Base-by-base conservation (phyloP, 2,329 filamentous ascomycete species). In the Botryotinia narcissicola region DNA sequence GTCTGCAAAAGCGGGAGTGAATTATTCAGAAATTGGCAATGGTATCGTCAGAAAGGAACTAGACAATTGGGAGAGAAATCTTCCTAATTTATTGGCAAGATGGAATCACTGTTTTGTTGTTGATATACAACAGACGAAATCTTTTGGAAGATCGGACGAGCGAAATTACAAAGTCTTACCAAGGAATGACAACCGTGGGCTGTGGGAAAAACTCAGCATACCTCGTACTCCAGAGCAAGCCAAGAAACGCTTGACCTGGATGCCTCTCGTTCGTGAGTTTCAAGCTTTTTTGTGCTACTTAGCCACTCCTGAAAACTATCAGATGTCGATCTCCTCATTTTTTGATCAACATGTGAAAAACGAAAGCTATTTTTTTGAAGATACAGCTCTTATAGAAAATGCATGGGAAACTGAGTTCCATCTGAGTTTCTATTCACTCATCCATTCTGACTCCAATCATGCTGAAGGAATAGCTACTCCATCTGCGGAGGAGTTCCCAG, bases 51-150 rank as follows among this genome's bases (percentile, higher is more conserved):
- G 22, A n/a, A 51, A 25, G 9, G 4, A 25, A 25, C 22, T 51
- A 14, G 9, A 14, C 22, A 25, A 6, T 25, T 51, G 1, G 9
- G 1, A n/a, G 4, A 10, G 4, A n/a, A 6, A 6, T 14, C 2
- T 2, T 51, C 0, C 0, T n/a, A 10, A 6, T 51, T 6, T 12
- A 25, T 2, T 0, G 4, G 4, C 0, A 10, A 12, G 4, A 1
- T 4, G 22, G 1, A 51, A 14, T 25, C 2, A 0, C 22, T 51
- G 22, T 12, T 51, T 25, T 25, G 9, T 51, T 51, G 0, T 51
- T 51, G 46, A 51, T 51, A n/a, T 1, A 25, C 10, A 12, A 12
- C 1, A 14, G 3, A 14, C 10, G 10, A 51, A 51, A 12, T 1
- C 3, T 51, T 1, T n/a, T 6, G 22, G 22, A 1, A n/a, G 10